These are phyloP conservation scores for Paratinospora sagittata DNA, from an alignment of 164 flowering plant genomes.

Conservation along the genomic window DNA sequence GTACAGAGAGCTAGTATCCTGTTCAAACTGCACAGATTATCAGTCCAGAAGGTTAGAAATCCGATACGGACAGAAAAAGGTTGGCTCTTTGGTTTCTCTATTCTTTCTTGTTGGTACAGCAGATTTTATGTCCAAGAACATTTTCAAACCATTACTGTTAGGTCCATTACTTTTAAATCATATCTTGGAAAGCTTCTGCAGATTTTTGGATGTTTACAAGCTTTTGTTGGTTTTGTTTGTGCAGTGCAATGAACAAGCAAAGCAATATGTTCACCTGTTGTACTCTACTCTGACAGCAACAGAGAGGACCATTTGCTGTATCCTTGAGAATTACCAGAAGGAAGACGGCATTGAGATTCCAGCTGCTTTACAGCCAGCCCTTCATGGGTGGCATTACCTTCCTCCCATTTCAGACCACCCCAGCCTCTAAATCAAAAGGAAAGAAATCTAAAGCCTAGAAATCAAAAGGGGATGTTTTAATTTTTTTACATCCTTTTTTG, in stretches of 20 bases:
- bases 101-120: no score
- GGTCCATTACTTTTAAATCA: neutral
- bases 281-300: constrained; percentile 96
- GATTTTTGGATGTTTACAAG: neutral
- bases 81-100: neutral
- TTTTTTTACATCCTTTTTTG: no score
- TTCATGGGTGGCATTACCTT: constrained; percentile 77
- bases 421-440: constrained; percentile 13
- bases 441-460: no score
- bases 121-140: neutral
- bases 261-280: constrained; percentile 27
- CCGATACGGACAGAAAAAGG: constrained; percentile 94
- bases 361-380: constrained; percentile 42
- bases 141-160: neutral
- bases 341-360: no score
- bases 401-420: constrained; percentile 56
- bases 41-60: constrained; percentile 82
- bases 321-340: constrained; percentile 91
- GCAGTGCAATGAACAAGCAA: constrained; percentile 74
- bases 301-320: constrained; percentile 84
- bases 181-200: neutral
- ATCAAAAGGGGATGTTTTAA: no score
- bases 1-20: no score
- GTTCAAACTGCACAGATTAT: constrained; percentile 93
- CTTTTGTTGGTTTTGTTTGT: constrained; percentile 2